phyloP scores from a whole-genome alignment of 2,329 filamentous ascomycete genomes.

The Stagonosporopsis chrysanthemi region DNA sequence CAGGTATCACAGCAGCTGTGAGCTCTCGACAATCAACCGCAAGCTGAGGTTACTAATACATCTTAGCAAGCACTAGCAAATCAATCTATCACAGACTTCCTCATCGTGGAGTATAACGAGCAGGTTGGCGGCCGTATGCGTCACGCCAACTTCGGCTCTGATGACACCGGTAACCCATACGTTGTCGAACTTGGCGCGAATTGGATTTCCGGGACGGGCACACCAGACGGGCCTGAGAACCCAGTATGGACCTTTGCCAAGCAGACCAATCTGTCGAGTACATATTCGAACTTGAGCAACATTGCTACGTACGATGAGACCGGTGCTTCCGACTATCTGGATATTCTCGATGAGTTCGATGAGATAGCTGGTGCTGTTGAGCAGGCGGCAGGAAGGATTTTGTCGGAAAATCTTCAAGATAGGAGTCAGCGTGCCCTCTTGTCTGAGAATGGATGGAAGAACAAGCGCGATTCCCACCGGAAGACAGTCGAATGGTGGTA shows the following conservation, averaged over 20 bases:
- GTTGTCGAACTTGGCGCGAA: constrained; percentile 72
- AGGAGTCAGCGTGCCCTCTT: constrained; percentile 63
- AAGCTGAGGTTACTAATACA: not conserved
- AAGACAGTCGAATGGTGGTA: constrained; percentile 70
- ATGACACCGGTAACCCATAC: constrained; percentile 55
- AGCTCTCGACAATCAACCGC: constrained; percentile 17
- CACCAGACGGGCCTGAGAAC: constrained; percentile 56
- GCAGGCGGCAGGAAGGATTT: constrained; percentile 64
- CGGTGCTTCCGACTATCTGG: constrained; percentile 60
- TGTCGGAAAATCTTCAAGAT: constrained; percentile 68
- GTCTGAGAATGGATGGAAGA: constrained; percentile 68
- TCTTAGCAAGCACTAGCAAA: constrained; percentile 66
- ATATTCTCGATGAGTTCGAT: constrained; percentile 61
- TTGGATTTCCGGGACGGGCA: constrained; percentile 63
- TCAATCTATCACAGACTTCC: constrained; percentile 67
- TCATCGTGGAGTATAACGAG: constrained; percentile 70
- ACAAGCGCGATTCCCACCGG: constrained; percentile 61
- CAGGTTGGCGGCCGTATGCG: constrained; percentile 68
- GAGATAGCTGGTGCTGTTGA: constrained; percentile 56
- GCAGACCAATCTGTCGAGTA: constrained; percentile 65
- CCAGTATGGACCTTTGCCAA: constrained; percentile 69
- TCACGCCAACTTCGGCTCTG: constrained; percentile 65
- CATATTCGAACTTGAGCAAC: constrained; percentile 65
- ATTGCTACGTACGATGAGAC: constrained; percentile 68
- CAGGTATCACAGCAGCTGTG: constrained; percentile 69